A percentile compares a stretch with the other conserved stretches of the same genome.
Evolutionary conservation across 495 filamentous ascomycete species (phyloP).

Genomic region (Penicillium coprophilum): DNA sequence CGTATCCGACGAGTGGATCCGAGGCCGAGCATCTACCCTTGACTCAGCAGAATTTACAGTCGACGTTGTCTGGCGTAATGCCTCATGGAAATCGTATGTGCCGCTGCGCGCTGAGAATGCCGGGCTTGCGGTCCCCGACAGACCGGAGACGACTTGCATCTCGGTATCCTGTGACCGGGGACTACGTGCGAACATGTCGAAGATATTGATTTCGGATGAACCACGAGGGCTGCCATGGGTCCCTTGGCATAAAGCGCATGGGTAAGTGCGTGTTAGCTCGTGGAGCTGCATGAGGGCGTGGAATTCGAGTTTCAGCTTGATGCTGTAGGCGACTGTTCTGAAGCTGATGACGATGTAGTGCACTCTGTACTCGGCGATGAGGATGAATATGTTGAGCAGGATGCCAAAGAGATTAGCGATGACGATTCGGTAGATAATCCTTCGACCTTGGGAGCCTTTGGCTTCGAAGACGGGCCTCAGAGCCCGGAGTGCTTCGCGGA

Average conservation of each 20-base stretch:
- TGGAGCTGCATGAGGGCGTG: constrained; percentile 40
- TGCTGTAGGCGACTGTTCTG: constrained; percentile 55
- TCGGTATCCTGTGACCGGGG: neutral
- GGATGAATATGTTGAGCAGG: constrained; percentile 47
- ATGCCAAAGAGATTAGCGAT: constrained; percentile 53
- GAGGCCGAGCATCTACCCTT: neutral
- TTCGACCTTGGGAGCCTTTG: constrained; percentile 34
- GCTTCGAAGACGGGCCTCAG: constrained; percentile 20
- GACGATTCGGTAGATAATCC: constrained; percentile 50
- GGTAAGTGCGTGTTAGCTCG: constrained; percentile 14
- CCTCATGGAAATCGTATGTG: constrained; percentile 25
- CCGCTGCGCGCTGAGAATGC: constrained; percentile 6
- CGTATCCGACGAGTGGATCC: neutral
- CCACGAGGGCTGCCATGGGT: neutral
- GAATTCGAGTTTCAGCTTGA: constrained; percentile 65
- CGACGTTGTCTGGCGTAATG: constrained; percentile 17
- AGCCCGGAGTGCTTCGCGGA: constrained; percentile 43
- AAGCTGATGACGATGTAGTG: constrained; percentile 47
- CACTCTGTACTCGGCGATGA: constrained; percentile 50
- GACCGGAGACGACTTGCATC: neutral
- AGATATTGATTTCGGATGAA: constrained; percentile 24
- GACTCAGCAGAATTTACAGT: constrained; percentile 4
- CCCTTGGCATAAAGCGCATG: constrained; percentile 13
- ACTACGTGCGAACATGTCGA: constrained; percentile 9
- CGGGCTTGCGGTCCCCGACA: neutral